Evolutionary conservation across 2,329 filamentous ascomycete genomes (phyloP), one percentile per base, ranked within the genome.

Genomic region (Cladophialophora yegresii): DNA sequence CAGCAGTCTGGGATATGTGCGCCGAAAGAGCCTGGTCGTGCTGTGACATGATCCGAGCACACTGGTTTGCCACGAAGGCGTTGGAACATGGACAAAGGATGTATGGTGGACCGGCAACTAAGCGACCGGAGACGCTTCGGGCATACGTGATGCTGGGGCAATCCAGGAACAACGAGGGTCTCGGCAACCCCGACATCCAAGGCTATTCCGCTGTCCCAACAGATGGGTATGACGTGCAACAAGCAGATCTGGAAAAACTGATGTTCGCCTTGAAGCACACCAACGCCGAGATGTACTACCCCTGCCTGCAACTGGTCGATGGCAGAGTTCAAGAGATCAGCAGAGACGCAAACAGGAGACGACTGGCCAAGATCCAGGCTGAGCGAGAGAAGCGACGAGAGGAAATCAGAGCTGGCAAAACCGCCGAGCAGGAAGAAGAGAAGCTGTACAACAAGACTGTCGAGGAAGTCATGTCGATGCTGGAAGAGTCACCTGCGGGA

Each of bases 181-280:
- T 43, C 28, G 40, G 32, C 30, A 9, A 45, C 4, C n/a, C n/a
- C 9, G 51, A 30, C 22, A n/a, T 20, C 16, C n/a, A 47, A 7
- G 53, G 49, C 16, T 53, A 53, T 51, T 62, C 59, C n/a, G 32
- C 28, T 2, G 54, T 54, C 13, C 51, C 51, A 16, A 23, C 23
- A 20, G 45, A 62, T 32, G 59, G 58, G 28, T 65, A 51, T 36
- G 59, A 62, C 22, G 23, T 45, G 20, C 13, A 43, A 5, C 55
- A 62, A 40, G 54, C 55, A 8, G 22, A 23, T 6, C 45, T 65
- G 36, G 47, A 62, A n/a, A 50, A 65, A 22, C 12, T 65, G 36
- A 65, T 65, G 59, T 65, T 62, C 59, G 56, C 54, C 54, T 55
- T 65, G 59, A 23, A 45, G 10, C 63, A 59, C 50, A 50, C 36